Evolutionary conservation across 2,329 filamentous ascomycete species (phyloP), one percentile per base, ranked within the genome.

Genomic region (Xylariaceae sp.): DNA sequence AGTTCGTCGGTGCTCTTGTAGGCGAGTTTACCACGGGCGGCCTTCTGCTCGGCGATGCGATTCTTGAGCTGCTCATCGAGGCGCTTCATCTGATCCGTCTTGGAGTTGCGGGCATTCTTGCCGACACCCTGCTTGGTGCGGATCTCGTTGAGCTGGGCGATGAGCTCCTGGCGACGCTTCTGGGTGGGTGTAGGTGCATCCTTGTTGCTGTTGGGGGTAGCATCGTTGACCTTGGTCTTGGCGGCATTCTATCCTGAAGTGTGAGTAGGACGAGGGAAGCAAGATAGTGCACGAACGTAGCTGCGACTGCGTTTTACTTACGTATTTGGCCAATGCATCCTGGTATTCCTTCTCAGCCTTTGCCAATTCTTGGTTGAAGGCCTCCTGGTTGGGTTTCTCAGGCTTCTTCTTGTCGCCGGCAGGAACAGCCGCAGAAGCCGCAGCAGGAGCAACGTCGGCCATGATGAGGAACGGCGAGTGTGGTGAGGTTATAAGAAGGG

Each of bases 1-100:
- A 99, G 75, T 56, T 97, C 94, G 50, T 96, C 91, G 47, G 83
- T 81, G 61, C 77, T 90, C 81, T 94, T 96, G 82, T 86, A 97
- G 46, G 83, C 76, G 53, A 95, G 80, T 68, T 90, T 88, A 71
- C 82, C 81, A 63, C 88, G 87, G 57, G 89, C 87, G 48, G 78
- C 80, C 81, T 96, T 97, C 69, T 95, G 89, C 74, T 96, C 90
- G 59, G 80, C 76, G 59, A 95, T 85, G 58, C 89, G 86, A 63
- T 85, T 83, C 75, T 92, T 92, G 65, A 99, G 77, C 68, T 90
- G 87, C 67, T 91, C 86, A 62, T 97, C 91, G 52, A 96, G 83
- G 60, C 86, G 85, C 81, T 94, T 95, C 75, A 96, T 88, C 74
- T 95, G 89, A 64, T 96, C 91, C 63, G 89, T 81, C 69, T 91